Evolutionary conservation across 2,329 filamentous ascomycete species (phyloP), one percentile per base, ranked within the genome.

Genomic region (Blastomyces gilchristii): DNA sequence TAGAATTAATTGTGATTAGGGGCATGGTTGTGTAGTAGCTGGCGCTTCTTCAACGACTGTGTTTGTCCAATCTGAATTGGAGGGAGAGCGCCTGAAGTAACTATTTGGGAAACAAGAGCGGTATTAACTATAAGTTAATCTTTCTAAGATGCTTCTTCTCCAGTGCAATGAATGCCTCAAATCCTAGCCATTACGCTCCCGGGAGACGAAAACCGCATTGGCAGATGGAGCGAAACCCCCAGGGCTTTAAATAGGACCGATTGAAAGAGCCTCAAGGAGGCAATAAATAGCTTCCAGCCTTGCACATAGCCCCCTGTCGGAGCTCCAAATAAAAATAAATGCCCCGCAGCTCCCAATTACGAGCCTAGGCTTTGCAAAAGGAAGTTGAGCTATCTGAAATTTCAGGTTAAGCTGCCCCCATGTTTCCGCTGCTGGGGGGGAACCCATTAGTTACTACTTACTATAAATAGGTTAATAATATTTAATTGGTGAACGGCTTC

Each of bases 241-340:
- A 37, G 16, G n/a, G 28, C 28, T 56, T 56, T 37, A 53, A 49
- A 22, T 49, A 11, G 22, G 7, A 18, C n/a, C 28, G 16, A 31
- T 53, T 31, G 31, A 39, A 34, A 22, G 31, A n/a, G 28, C 31
- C 9, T 56, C 14, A 56, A n/a, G 31, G 31, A 11, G 37, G 37
- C n/a, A 22, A 16, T n/a, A 49, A 49, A n/a, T 22, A n/a, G 53
- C 18, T 56, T 56, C 31, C 53, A 56, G 53, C 53, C 53, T 56
- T 56, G 53, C 31, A 37, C 18, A 16, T 31, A 9, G 50, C 25
- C 28, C 14, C 22, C 12, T 12, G 47, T 50, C n/a, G 8, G 12
- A 31, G 28, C 49, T 25, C 14, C 49, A n/a, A 49, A 49, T 22
- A 9, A 49, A 49, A 49, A 11, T 2, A 39, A 11, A 39, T 39